Evolutionary conservation across 2,329 filamentous ascomycete genomes (phyloP).

Genomic region (Hypoxylon sp.): DNA sequence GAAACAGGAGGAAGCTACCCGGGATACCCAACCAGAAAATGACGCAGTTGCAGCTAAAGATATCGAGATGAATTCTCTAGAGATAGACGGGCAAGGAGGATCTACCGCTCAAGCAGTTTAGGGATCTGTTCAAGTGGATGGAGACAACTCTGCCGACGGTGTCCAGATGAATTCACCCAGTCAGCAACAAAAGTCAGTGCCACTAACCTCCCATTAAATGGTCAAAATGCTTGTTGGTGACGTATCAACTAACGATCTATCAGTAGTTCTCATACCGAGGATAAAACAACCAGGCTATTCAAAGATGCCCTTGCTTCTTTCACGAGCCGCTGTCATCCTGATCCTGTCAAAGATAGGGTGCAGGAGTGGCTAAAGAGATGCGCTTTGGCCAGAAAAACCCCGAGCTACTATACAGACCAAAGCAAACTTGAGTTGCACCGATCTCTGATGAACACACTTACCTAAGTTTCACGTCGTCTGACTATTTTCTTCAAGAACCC

Average conservation of each 20-base stretch:
- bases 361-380: neutral
- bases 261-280: neutral
- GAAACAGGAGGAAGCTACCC: constrained; percentile 6
- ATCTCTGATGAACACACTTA: neutral
- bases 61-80: constrained; percentile 7
- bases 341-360: neutral
- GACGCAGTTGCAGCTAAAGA: neutral
- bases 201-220: constrained; percentile 35
- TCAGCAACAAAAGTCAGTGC: constrained; percentile 44
- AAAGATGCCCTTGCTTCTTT: neutral
- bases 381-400: neutral
- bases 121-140: constrained; percentile 28
- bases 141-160: constrained; percentile 42
- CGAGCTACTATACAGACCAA: neutral
- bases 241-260: constrained; percentile 5
- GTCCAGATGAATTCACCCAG: constrained; percentile 43
- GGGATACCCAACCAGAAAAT: constrained; percentile 4
- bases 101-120: constrained; percentile 6
- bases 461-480: neutral
- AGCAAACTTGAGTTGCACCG: neutral
- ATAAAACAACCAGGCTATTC: neutral
- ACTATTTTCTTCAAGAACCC: neutral
- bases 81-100: neutral
- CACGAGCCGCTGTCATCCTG: neutral
- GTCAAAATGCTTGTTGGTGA: neutral